Evolutionary conservation across 129 eudicot species (phyloP).

Genomic region (Lactuca saligna): DNA sequence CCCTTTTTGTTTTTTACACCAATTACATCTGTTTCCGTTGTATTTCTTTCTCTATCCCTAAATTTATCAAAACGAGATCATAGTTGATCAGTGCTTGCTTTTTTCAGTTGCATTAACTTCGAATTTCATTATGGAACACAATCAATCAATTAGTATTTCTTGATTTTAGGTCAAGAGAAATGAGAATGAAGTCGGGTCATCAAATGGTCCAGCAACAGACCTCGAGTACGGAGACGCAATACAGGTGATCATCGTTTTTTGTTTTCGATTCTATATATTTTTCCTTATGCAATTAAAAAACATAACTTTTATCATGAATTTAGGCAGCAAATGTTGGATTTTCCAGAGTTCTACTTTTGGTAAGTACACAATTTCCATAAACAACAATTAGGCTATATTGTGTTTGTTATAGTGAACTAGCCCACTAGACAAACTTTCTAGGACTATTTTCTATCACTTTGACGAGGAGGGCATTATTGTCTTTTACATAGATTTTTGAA

Average conservation of each 20-base stretch:
- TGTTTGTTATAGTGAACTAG: too few relatives aligned
- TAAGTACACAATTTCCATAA: slow-evolving; percentile 14
- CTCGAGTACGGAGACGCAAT: slow-evolving; percentile 48
- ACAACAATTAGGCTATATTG: neutral
- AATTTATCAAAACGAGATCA: neutral
- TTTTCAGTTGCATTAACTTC: slow-evolving; percentile 17
- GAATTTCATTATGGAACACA: neutral
- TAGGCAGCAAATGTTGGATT: slow-evolving; percentile 54
- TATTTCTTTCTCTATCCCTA: neutral
- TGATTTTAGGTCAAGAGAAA: slow-evolving; percentile 34
- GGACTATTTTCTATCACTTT: too few relatives aligned
- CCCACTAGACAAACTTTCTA: neutral
- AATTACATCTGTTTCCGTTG: neutral
- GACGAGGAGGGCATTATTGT: neutral
- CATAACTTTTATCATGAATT: slow-evolving; percentile 1
- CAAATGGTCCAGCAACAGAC: slow-evolving; percentile 33
- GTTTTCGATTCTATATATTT: neutral
- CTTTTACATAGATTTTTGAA: neutral
- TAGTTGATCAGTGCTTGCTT: neutral
- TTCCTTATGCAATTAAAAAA: neutral
- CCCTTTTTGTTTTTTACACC: neutral
- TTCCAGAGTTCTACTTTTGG: slow-evolving; percentile 47
- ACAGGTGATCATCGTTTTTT: slow-evolving; percentile 31
- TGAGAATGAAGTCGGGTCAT: slow-evolving; percentile 29
- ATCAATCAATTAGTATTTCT: neutral